These are phyloP conservation scores for Phaeosphaeriaceae sp. DNA, from an alignment of 2,329 filamentous ascomycete species.

Conservation along the genomic window DNA sequence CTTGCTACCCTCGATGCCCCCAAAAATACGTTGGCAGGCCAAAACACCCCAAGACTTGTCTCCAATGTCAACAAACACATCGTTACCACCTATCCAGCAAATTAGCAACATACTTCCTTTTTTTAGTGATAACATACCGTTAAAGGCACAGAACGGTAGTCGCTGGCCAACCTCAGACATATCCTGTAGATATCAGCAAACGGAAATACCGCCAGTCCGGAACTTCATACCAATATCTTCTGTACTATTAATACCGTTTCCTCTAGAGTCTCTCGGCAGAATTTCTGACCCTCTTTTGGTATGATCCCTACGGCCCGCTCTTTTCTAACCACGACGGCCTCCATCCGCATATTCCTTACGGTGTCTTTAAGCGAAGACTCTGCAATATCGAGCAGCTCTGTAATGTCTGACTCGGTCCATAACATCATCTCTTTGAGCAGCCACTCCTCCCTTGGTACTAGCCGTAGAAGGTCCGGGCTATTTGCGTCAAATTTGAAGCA, in stretches of 20 bases:
- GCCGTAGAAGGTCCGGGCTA: slow-evolving; percentile 70
- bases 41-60: slow-evolving; percentile 97
- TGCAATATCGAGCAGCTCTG: slow-evolving; percentile 82
- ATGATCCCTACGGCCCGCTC: slow-evolving; percentile 69
- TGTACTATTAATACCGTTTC: slow-evolving; percentile 95
- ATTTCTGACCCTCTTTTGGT: slow-evolving; percentile 66
- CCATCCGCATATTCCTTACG: slow-evolving; percentile 77
- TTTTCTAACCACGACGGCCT: slow-evolving; percentile 83
- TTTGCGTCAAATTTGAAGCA: slow-evolving; percentile 78
- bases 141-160: slow-evolving; percentile 96
- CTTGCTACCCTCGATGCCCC: slow-evolving; percentile 73
- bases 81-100: slow-evolving; percentile 72
- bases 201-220: not conserved
- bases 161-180: slow-evolving; percentile 71
- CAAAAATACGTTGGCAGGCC: slow-evolving; percentile 91
- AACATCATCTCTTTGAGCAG: slow-evolving; percentile 77
- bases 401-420: slow-evolving; percentile 80
- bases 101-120: slow-evolving; percentile 17
- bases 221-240: slow-evolving; percentile 69
- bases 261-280: slow-evolving; percentile 87
- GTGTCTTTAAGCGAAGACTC: slow-evolving; percentile 85
- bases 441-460: slow-evolving; percentile 71
- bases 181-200: slow-evolving; percentile 58
- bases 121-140: slow-evolving; percentile 59
- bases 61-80: slow-evolving; percentile 98